Base-by-base conservation (phyloP, 345 rosid species). In the Salix suchowensis region DNA sequence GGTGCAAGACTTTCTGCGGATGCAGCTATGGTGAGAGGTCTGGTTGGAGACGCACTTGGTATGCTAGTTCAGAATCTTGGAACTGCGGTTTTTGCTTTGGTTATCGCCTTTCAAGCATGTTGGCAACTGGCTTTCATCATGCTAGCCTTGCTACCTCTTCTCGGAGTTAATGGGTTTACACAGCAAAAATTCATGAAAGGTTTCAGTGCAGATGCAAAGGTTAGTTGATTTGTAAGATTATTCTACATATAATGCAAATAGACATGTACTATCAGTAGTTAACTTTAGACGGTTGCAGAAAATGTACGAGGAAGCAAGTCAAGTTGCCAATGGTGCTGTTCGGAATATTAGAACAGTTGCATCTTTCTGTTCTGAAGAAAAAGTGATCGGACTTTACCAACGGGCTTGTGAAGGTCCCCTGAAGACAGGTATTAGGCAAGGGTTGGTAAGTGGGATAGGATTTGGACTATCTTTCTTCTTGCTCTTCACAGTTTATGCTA, bases 361-460 rank as follows among this genome's bases (percentile, higher is more conserved):
- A 19, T 77, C 79, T 16, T 77, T 77, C 62, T 70, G 79, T 70
- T 74, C 79, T 1, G 79, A 77, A 60, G 79, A 70, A 34, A 77
- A 70, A 48, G 79, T 77, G 70, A 44, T 70, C 74, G 46, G 62
- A 70, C 72, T 77, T 10, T 77, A 77, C 61, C n/a, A 44, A 15
- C 62, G n/a, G 69, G 62, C 70, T 42, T 77, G 74, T 64, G 16
- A 46, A 70, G 79, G 79, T 55, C 79, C 79, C 46, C 1, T 46
- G 48, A 62, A 70, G 74, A 44, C 40, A 40, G 79, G 79, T 6
- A 68, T 70, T 12, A 60, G 79, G 50, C 62, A 26, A 28, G 79
- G 79, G 18, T 44, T 69, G 36, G 34, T 77, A 28, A 42, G 74
- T n/a, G 79, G 79, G 11, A 42, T 69, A 3, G 79, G 79, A 42